Evolutionary conservation across 108 stramenopile genomes (phyloP).

Genomic region (Discostella stelligeroides): DNA sequence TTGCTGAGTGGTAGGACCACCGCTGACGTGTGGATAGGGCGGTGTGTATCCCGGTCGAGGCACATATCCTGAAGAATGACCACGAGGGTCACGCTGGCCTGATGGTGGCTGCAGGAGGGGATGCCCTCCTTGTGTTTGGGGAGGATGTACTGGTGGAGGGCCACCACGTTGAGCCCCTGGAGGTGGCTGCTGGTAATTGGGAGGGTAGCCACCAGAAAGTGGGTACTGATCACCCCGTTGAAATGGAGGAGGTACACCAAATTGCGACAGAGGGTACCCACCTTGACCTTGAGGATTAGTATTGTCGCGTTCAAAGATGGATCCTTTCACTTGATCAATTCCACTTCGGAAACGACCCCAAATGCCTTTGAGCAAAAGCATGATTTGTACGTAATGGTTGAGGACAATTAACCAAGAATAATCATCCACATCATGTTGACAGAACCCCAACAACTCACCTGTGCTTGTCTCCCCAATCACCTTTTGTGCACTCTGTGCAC

Average conservation of each 20-base stretch:
- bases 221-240: conserved; percentile 37
- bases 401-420: not conserved
- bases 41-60: conserved; percentile 44
- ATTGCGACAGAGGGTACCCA: conserved; percentile 47
- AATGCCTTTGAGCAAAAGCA: conserved; percentile 27
- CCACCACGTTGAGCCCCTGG: conserved; percentile 10
- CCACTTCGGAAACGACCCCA: conserved; percentile 43
- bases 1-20: conserved; percentile 32
- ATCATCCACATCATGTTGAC: not conserved
- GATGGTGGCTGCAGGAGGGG: conserved; percentile 17
- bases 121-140: conserved; percentile 20
- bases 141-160: conserved; percentile 30
- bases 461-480: conserved; percentile 50
- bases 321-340: conserved; percentile 46
- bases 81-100: conserved; percentile 17
- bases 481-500: conserved; percentile 43
- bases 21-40: conserved; percentile 39
- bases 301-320: conserved; percentile 43
- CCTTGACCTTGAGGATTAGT: conserved; percentile 26
- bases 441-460: conserved; percentile 24
- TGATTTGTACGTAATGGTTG: no score
- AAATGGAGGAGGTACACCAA: conserved; percentile 48
- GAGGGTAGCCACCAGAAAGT: conserved; percentile 31
- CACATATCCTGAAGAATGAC: conserved; percentile 36
- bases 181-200: not conserved